Evolutionary conservation across 768 basidiomycete genomes (phyloP).

Genomic region (Rhodocollybia butyracea): DNA sequence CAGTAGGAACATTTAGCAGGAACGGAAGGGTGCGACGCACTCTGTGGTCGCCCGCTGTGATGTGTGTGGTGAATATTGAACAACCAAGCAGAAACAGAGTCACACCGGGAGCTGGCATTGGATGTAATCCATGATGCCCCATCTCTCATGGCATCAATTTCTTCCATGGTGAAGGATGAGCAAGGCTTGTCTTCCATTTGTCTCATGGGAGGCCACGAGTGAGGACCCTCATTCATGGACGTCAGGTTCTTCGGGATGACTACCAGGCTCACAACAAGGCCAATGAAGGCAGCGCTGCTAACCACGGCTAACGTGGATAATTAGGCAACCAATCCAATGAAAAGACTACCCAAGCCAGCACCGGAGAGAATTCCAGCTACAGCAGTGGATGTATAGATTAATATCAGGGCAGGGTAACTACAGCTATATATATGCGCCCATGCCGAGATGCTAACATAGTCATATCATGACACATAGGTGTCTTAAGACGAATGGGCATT

Average conservation of each 20-base stretch:
- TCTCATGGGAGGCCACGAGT: constrained; percentile 60
- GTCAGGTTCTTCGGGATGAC: constrained; percentile 64
- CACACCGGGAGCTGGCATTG: constrained; percentile 49
- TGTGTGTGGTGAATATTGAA: constrained; percentile 65
- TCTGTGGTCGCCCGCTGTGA: constrained; percentile 28
- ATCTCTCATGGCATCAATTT: constrained; percentile 69
- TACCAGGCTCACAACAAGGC: constrained; percentile 59
- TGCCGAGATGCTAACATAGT: no score
- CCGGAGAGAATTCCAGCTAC: constrained; percentile 57
- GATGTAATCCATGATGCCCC: constrained; percentile 84
- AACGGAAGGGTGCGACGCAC: constrained; percentile 37
- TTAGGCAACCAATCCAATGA: constrained; percentile 60
- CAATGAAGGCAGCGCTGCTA: constrained; percentile 53
- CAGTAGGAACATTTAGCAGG: constrained; percentile 61
- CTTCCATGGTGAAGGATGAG: constrained; percentile 67
- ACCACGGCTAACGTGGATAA: constrained; percentile 47
- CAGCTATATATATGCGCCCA: no score
- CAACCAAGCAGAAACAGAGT: constrained; percentile 67
- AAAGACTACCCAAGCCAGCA: constrained; percentile 50
- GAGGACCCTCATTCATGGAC: constrained; percentile 45
- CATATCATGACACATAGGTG: no score
- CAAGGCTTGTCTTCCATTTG: constrained; percentile 51
- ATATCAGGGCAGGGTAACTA: no score
- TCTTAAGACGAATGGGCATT: no score
- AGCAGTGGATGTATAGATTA: constrained; percentile 54